These are phyloP conservation scores for Neofusicoccum sp. DNA, from an alignment of 2,329 filamentous ascomycete genomes.

Conservation along the genomic window DNA sequence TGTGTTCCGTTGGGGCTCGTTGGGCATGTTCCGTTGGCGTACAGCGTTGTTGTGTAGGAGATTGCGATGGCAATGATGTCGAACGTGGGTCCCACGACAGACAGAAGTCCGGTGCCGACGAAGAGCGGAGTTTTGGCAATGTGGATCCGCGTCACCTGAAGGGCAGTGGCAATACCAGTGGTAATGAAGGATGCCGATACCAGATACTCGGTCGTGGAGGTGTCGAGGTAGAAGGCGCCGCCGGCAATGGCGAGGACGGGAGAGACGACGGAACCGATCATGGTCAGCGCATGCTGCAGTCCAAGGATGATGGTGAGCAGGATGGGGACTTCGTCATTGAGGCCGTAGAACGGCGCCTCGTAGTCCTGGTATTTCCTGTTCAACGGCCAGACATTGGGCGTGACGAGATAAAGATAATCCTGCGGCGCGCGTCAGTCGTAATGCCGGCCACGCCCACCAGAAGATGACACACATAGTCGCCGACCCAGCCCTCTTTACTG, in stretches of 20 bases:
- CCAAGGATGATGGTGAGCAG: conserved; percentile 29
- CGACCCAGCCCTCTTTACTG: conserved; percentile 37
- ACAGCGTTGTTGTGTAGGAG: conserved; percentile 28
- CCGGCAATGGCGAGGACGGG: conserved; percentile 31
- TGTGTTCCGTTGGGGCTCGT: conserved; percentile 25
- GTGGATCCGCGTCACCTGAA: conserved; percentile 30
- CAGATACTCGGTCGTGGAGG: conserved; percentile 27
- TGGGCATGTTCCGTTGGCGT: conserved; percentile 28
- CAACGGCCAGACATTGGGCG: conserved; percentile 26
- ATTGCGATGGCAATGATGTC: conserved; percentile 31
- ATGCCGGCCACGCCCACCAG: not conserved
- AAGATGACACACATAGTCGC: conserved; percentile 36
- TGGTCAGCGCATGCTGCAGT: conserved; percentile 31
- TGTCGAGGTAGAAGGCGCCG: conserved; percentile 29
- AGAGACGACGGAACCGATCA: conserved; percentile 30
- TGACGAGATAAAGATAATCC: conserved; percentile 36
- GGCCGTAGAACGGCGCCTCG: conserved; percentile 28
- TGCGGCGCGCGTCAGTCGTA: conserved; percentile 17
- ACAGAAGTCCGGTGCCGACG: conserved; percentile 29
- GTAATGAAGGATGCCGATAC: conserved; percentile 32
- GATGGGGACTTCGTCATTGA: conserved; percentile 28
- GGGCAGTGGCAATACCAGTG: conserved; percentile 29
- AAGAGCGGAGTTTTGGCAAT: conserved; percentile 29
- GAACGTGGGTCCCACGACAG: conserved; percentile 30
- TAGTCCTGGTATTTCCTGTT: conserved; percentile 29